These are phyloP conservation scores for Protomyces arabidopsidicola DNA, from an alignment of 1,139 yeast species.

Conservation along the genomic window DNA sequence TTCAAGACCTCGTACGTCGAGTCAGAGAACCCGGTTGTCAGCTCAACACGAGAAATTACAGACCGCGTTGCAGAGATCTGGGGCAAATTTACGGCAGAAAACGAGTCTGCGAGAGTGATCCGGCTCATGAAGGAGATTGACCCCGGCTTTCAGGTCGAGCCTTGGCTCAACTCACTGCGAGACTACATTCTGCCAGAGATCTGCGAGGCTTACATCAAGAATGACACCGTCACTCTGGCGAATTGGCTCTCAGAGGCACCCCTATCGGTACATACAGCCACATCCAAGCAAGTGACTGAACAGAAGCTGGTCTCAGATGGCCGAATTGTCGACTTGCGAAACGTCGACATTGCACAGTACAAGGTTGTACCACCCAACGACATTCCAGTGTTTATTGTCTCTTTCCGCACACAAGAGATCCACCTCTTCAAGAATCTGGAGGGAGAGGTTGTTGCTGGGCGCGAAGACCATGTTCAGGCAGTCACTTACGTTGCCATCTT, in stretches of 20 bases:
- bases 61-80: constrained; percentile 57
- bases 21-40: constrained; percentile 85
- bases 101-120: constrained; percentile 89
- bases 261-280: constrained; percentile 87
- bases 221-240: constrained; percentile 77
- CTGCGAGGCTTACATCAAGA: constrained; percentile 89
- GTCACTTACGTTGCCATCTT: constrained; percentile 94
- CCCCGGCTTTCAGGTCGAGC: constrained; percentile 76
- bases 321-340: constrained; percentile 85
- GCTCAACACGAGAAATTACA: constrained; percentile 70
- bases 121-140: constrained; percentile 84
- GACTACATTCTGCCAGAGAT: constrained; percentile 93
- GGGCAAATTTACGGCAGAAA: constrained; percentile 80
- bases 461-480: constrained; percentile 87
- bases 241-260: constrained; percentile 97
- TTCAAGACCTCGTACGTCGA: constrained; percentile 73
- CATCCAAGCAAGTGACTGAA: constrained; percentile 85
- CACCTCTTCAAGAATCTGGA: constrained; percentile 87
- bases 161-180: constrained; percentile 77
- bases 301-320: constrained; percentile 93
- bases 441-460: constrained; percentile 93
- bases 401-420: constrained; percentile 95
- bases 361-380: constrained; percentile 87
- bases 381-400: constrained; percentile 85
- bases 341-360: constrained; percentile 87